Evolutionary conservation across 768 basidiomycete genomes (phyloP).

Genomic region (Podaxis sp.): DNA sequence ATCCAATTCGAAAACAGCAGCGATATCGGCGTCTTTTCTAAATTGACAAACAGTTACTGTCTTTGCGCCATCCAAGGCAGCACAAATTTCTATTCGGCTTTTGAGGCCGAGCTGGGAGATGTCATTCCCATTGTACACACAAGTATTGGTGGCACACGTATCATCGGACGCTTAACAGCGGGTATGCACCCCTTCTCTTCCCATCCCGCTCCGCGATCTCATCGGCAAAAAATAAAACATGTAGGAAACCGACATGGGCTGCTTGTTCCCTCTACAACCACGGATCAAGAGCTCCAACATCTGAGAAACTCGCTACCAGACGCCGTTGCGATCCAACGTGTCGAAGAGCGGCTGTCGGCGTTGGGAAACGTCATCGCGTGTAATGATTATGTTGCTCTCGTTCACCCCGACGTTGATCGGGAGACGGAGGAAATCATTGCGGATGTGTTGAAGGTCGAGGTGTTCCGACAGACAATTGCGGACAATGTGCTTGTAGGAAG

Average conservation of each 20-base stretch:
- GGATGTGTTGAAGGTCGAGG: conserved; percentile 98
- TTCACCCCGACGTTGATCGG: conserved; percentile 96
- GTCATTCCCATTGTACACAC: conserved; percentile 96
- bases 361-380: conserved; percentile 98
- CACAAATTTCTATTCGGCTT: conserved; percentile 97
- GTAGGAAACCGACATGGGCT: conserved; percentile 95
- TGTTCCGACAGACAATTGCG: conserved; percentile 96
- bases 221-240: background rate
- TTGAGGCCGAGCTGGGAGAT: conserved; percentile 87
- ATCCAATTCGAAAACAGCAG: conserved; percentile 92
- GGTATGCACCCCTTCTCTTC: conserved; percentile 44
- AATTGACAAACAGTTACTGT: conserved; percentile 98
- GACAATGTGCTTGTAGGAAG: conserved; percentile 96
- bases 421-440: conserved; percentile 99
- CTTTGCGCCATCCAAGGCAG: conserved; percentile 91
- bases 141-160: conserved; percentile 91
- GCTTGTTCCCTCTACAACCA: conserved; percentile 92
- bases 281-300: conserved; percentile 98
- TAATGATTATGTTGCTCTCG: conserved; percentile 98
- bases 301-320: conserved; percentile 95
- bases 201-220: background rate
- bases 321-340: conserved; percentile 88
- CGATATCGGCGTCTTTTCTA: conserved; percentile 96
- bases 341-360: conserved; percentile 96
- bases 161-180: conserved; percentile 89